Conservation (phyloP, 129 eudicot species). For the Tanacetum coccineum region DNA sequence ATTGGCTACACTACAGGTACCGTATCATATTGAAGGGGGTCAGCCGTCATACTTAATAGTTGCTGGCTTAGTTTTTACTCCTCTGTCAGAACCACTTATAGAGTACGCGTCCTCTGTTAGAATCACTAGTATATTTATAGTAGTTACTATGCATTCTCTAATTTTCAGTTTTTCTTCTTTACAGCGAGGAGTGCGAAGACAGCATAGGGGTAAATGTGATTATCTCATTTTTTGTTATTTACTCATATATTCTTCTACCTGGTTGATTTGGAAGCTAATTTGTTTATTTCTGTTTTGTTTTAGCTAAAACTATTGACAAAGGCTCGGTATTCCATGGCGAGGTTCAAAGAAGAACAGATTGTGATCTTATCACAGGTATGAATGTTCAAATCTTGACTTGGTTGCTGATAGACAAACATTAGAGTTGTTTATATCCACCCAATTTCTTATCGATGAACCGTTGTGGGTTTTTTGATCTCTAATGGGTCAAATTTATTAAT, state of each 20-base stretch:
- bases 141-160: slow-evolving; percentile 1
- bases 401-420: background rate
- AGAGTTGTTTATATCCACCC: background rate
- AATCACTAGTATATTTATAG: background rate
- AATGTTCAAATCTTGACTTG: slow-evolving; percentile 19
- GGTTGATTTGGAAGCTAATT: slow-evolving; percentile 6
- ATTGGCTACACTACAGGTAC: slow-evolving; percentile 56
- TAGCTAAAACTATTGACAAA: slow-evolving; percentile 83
- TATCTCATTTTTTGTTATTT: background rate
- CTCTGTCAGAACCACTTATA: slow-evolving; percentile 89
- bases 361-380: slow-evolving; percentile 88
- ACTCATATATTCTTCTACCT: background rate
- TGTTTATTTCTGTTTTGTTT: slow-evolving; percentile 12
- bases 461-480: background rate
- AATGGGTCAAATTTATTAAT: background rate
- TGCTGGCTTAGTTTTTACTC: slow-evolving; percentile 96
- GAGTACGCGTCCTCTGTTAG: slow-evolving; percentile 52
- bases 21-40: slow-evolving; percentile 88
- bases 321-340: slow-evolving; percentile 86
- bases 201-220: slow-evolving; percentile 65
- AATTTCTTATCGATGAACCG: background rate
- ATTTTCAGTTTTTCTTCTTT: slow-evolving; percentile 14
- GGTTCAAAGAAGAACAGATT: slow-evolving; percentile 89
- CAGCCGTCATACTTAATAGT: slow-evolving; percentile 88
- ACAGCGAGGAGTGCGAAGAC: slow-evolving; percentile 91